phyloP scores from a whole-genome alignment of 768 basidiomycete genomes.

The Fomitopsis pulvina region DNA sequence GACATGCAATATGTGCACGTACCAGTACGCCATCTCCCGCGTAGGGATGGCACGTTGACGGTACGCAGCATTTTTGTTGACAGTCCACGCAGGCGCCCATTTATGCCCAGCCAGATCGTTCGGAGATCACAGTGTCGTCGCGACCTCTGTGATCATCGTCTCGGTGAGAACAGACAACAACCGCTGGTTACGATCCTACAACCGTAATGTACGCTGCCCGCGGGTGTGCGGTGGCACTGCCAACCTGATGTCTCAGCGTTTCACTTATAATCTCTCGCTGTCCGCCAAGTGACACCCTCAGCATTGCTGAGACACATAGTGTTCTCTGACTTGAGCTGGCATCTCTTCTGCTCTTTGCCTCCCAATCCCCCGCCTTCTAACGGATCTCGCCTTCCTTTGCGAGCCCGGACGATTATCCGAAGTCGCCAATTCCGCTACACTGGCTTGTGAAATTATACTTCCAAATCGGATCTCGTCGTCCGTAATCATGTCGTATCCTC shows the following conservation, averaged over 20 bases:
- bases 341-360: conserved; percentile 23
- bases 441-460: neutral
- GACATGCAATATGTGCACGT: neutral
- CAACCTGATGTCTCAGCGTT: conserved; percentile 12
- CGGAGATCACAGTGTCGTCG: conserved; percentile 25
- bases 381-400: conserved; percentile 6
- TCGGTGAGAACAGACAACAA: conserved; percentile 9
- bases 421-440: neutral
- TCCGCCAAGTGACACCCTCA: conserved; percentile 9
- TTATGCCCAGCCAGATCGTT: neutral
- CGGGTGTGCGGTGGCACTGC: conserved; percentile 15
- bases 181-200: conserved; percentile 3
- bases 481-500: conserved; percentile 12
- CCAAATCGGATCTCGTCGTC: neutral
- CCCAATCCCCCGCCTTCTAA: conserved; percentile 9
- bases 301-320: conserved; percentile 12
- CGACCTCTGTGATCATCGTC: conserved; percentile 27
- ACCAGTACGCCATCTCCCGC: neutral
- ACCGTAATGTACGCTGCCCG: conserved; percentile 4
- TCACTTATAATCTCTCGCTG: conserved; percentile 31
- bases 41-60: neutral
- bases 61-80: neutral
- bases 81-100: neutral
- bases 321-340: conserved; percentile 16
- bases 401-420: conserved; percentile 1